These are phyloP conservation scores for Vanilla planifolia DNA, from an alignment of 106 monocot genomes.

Conservation along the genomic window DNA sequence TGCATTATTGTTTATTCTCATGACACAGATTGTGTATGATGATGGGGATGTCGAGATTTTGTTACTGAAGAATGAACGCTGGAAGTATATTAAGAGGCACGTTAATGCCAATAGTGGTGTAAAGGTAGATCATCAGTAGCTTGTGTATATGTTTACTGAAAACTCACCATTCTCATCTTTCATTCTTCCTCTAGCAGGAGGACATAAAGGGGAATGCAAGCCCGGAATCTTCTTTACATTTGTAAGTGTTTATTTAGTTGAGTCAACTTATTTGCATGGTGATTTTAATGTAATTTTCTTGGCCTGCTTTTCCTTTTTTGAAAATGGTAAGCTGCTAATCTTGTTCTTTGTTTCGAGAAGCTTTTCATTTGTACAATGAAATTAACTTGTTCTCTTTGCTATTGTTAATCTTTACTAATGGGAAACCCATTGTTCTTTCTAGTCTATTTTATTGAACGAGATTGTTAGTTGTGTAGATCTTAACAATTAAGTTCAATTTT, in stretches of 20 bases:
- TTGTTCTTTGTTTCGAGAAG: no score
- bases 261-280: not conserved
- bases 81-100: slow-evolving; percentile 6
- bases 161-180: not conserved
- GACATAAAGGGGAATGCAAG: not conserved
- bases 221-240: not conserved
- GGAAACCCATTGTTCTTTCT: no score
- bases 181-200: not conserved
- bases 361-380: no score
- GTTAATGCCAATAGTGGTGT: not conserved
- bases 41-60: slow-evolving; percentile 7
- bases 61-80: not conserved
- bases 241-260: slow-evolving; percentile 1
- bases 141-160: not conserved
- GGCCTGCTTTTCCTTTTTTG: no score
- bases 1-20: not conserved
- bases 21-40: slow-evolving; percentile 5
- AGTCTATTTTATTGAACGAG: no score
- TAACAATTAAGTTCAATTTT: no score
- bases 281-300: not conserved
- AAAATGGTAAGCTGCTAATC: no score
- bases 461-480: no score
- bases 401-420: no score
- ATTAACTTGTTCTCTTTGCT: no score
- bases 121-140: not conserved